A percentile compares a stretch with the other conserved stretches of the same genome.
Evolutionary conservation across 140 eudicot genomes (phyloP).

Genomic region (Anethum foeniculum): DNA sequence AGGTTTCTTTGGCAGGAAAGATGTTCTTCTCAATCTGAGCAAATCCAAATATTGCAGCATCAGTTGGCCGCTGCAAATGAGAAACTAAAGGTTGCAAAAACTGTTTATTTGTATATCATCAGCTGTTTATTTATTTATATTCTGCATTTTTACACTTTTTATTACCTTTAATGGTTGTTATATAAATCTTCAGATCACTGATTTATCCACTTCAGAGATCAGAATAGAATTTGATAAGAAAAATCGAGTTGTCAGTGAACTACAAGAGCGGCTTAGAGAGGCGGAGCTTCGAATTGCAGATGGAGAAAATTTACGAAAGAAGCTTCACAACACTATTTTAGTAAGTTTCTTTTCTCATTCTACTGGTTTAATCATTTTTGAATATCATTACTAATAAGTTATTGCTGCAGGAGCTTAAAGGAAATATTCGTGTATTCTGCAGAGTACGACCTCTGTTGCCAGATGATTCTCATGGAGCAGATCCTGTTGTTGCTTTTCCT

Average conservation of each 20-base stretch:
- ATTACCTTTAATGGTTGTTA: background rate
- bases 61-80: constrained; percentile 58
- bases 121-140: background rate
- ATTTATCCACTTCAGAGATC: constrained; percentile 51
- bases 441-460: constrained; percentile 83
- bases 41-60: constrained; percentile 44
- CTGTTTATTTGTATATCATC: background rate
- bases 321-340: constrained; percentile 89
- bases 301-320: constrained; percentile 76
- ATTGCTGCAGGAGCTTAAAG: constrained; percentile 73
- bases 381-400: background rate
- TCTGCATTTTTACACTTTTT: background rate
- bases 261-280: constrained; percentile 52
- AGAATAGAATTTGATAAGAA: constrained; percentile 55
- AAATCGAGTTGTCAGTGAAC: constrained; percentile 28
- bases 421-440: constrained; percentile 92
- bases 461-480: constrained; percentile 57
- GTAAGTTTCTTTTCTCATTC: constrained; percentile 23
- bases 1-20: constrained; percentile 35
- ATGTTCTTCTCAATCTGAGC: constrained; percentile 57
- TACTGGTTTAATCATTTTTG: background rate
- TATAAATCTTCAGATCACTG: constrained; percentile 47
- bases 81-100: constrained; percentile 46
- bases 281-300: constrained; percentile 62
- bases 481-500: constrained; percentile 54